Conservation (phyloP, 2,329 filamentous ascomycete species). For the Camillea tinctor region DNA sequence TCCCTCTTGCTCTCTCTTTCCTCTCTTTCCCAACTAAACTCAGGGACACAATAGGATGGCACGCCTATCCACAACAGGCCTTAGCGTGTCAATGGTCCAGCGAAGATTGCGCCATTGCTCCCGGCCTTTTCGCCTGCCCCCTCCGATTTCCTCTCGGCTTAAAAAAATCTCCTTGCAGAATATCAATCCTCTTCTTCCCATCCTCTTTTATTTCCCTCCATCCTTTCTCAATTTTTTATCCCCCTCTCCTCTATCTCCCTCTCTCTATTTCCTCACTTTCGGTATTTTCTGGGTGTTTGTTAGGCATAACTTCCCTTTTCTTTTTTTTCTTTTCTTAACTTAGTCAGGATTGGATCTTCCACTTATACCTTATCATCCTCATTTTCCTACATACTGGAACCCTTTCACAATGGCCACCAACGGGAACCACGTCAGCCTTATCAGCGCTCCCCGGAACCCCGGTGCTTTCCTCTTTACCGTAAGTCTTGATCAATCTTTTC, state of each 20-base stretch:
- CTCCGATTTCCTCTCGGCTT: conserved; percentile 4
- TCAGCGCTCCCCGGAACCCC: conserved; percentile 52
- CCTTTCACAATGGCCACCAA: conserved; percentile 57
- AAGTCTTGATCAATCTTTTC: conserved; percentile 31
- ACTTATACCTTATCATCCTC: conserved; percentile 11
- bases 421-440: conserved; percentile 42
- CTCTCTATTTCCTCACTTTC: conserved; percentile 3
- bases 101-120: conserved; percentile 8
- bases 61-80: neutral
- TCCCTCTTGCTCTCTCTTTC: too few species aligned
- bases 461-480: conserved; percentile 84
- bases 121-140: neutral
- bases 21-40: neutral
- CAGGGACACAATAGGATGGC: conserved; percentile 13
- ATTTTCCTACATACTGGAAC: neutral
- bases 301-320: conserved; percentile 1
- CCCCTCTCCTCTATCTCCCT: conserved; percentile 1
- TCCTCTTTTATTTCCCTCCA: neutral
- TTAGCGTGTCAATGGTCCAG: conserved; percentile 5
- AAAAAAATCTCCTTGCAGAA: neutral
- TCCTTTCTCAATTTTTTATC: conserved; percentile 6
- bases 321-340: conserved; percentile 18
- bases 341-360: conserved; percentile 12
- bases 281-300: conserved; percentile 1
- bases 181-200: neutral